Conservation (phyloP, 345 rosid species). For the Salix suchowensis region DNA sequence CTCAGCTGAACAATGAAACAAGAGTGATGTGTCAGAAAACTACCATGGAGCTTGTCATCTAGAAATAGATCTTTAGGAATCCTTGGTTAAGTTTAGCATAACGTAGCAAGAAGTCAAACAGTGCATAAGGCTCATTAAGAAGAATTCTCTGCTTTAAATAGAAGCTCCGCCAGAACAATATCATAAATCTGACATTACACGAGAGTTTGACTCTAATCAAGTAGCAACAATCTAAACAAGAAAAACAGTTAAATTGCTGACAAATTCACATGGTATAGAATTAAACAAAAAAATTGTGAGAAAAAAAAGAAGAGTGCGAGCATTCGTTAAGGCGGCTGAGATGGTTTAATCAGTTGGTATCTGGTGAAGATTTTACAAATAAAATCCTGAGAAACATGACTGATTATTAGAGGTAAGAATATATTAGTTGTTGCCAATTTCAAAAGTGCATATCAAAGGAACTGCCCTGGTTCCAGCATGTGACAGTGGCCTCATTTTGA, state of each 20-base stretch:
- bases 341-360: not conserved
- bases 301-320: no score
- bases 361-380: not conserved
- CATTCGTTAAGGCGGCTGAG: not conserved
- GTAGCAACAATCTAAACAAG: not conserved
- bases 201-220: not conserved
- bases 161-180: not conserved
- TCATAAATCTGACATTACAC: not conserved
- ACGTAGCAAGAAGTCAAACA: conserved; percentile 10
- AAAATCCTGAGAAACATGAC: not conserved
- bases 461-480: no score
- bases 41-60: not conserved
- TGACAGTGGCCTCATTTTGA: no score
- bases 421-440: not conserved
- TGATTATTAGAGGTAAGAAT: not conserved
- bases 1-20: conserved; percentile 36
- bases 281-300: not conserved
- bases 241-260: not conserved
- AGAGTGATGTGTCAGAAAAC: conserved; percentile 8
- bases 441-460: no score
- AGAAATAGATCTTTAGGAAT: conserved; percentile 6
- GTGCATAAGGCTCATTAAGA: not conserved
- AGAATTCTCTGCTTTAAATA: not conserved
- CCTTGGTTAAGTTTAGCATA: not conserved
- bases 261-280: not conserved